Conservation (phyloP, 345 rosid species). For the Populus simonii region DNA sequence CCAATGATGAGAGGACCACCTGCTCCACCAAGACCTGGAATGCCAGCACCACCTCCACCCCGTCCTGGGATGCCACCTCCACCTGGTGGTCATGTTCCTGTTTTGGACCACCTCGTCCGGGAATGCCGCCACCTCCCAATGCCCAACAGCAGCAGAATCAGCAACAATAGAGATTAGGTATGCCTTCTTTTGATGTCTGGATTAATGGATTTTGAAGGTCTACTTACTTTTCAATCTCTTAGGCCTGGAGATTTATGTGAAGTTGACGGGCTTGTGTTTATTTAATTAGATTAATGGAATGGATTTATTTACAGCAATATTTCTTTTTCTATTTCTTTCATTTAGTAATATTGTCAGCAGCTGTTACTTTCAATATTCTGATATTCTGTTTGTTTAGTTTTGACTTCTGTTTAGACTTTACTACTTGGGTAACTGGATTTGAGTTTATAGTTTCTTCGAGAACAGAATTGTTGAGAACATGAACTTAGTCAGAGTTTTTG, state of each 20-base stretch:
- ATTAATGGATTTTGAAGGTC: neutral
- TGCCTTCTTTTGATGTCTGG: neutral
- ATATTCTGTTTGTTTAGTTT: neutral
- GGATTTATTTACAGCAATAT: neutral
- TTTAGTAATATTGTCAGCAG: neutral
- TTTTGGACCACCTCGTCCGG: slow-evolving; percentile 77
- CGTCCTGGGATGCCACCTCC: slow-evolving; percentile 98
- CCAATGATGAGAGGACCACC: slow-evolving; percentile 93
- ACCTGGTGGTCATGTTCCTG: slow-evolving; percentile 63
- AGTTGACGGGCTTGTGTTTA: neutral
- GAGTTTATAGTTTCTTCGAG: neutral
- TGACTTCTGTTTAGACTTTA: neutral
- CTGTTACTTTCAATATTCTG: neutral
- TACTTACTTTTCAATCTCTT: neutral
- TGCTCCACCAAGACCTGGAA: slow-evolving; percentile 71
- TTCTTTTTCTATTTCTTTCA: neutral
- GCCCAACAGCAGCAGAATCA: slow-evolving; percentile 59
- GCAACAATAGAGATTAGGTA: slow-evolving; percentile 36
- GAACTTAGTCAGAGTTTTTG: neutral
- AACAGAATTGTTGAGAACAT: neutral
- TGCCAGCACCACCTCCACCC: slow-evolving; percentile 63
- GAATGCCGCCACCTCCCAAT: slow-evolving; percentile 68
- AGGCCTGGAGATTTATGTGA: neutral
- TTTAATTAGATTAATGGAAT: neutral
- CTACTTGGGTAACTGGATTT: neutral